Conservation (phyloP, 306 rosid genomes). For the Prunus fruticosa region DNA sequence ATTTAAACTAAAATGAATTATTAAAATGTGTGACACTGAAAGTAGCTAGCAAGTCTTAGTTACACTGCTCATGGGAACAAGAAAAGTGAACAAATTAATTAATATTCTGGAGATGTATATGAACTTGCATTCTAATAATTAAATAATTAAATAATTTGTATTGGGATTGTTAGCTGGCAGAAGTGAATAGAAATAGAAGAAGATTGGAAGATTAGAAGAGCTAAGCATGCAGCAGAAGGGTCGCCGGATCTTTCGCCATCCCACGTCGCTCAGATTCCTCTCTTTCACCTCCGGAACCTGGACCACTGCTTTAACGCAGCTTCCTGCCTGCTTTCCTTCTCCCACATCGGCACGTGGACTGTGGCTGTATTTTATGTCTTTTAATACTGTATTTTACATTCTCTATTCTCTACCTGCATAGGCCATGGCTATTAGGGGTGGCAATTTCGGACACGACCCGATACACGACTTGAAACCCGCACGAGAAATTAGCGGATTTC, state of each 20-base stretch:
- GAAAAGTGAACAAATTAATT: slow-evolving; percentile 2
- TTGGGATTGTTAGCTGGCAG: slow-evolving; percentile 77
- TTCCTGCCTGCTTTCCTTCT: slow-evolving; percentile 47
- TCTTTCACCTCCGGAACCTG: background rate
- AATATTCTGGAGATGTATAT: background rate
- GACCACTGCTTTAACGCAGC: slow-evolving; percentile 18
- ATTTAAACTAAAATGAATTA: slow-evolving; percentile 2
- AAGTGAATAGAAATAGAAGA: slow-evolving; percentile 8
- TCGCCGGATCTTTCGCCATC: slow-evolving; percentile 73
- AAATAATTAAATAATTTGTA: slow-evolving; percentile 14
- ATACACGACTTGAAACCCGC: too few species aligned
- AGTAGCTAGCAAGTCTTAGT: slow-evolving; percentile 25
- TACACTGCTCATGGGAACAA: slow-evolving; percentile 3
- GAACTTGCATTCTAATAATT: background rate
- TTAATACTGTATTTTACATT: slow-evolving; percentile 31
- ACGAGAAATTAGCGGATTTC: too few species aligned
- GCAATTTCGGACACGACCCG: too few species aligned
- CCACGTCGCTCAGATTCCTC: slow-evolving; percentile 70
- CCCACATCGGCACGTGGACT: slow-evolving; percentile 49
- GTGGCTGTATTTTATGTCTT: background rate
- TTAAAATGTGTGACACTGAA: slow-evolving; percentile 16
- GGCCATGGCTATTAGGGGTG: background rate
- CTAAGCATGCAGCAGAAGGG: slow-evolving; percentile 36
- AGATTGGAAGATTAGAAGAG: slow-evolving; percentile 14
- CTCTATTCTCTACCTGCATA: slow-evolving; percentile 26